A percentile compares a stretch with the other conserved stretches of the same genome.
These are phyloP conservation scores for Alternaria gansuensis DNA, from an alignment of 2,329 filamentous ascomycete species.

Conservation along the genomic window DNA sequence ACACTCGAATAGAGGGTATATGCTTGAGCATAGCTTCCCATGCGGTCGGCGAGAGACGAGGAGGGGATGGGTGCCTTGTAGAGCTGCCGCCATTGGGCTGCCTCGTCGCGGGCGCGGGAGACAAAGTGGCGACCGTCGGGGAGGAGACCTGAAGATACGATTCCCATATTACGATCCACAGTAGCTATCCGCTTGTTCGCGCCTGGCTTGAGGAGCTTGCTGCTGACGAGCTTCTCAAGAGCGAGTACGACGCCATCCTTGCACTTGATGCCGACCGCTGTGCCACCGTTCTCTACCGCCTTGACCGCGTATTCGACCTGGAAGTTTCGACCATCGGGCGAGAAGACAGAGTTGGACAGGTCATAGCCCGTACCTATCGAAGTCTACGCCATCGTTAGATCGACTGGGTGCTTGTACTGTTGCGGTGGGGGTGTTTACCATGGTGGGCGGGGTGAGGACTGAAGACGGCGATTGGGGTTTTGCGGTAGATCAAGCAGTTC, in stretches of 20 bases:
- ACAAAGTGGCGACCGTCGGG: constrained; percentile 96
- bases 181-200: constrained; percentile 98
- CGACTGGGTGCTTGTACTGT: constrained; percentile 12
- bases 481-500: not conserved
- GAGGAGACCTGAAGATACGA: constrained; percentile 91
- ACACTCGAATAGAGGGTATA: constrained; percentile 98
- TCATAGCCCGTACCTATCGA: constrained; percentile 99
- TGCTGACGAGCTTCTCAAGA: constrained; percentile 94
- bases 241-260: constrained; percentile 97
- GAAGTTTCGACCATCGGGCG: constrained; percentile 97
- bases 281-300: constrained; percentile 97
- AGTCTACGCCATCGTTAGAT: constrained; percentile 68
- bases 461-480: not conserved
- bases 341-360: constrained; percentile 99
- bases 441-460: constrained; percentile 27
- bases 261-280: constrained; percentile 93
- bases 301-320: constrained; percentile 97
- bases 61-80: constrained; percentile 96
- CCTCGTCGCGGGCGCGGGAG: constrained; percentile 92
- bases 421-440: constrained; percentile 38
- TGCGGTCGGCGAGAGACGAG: constrained; percentile 85
- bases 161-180: constrained; percentile 90
- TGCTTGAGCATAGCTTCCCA: constrained; percentile 95
- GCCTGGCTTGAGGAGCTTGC: constrained; percentile 92
- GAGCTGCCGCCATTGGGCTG: constrained; percentile 85